Conservation (phyloP, 2,329 filamentous ascomycete species). For the Ophiostoma australiae region DNA sequence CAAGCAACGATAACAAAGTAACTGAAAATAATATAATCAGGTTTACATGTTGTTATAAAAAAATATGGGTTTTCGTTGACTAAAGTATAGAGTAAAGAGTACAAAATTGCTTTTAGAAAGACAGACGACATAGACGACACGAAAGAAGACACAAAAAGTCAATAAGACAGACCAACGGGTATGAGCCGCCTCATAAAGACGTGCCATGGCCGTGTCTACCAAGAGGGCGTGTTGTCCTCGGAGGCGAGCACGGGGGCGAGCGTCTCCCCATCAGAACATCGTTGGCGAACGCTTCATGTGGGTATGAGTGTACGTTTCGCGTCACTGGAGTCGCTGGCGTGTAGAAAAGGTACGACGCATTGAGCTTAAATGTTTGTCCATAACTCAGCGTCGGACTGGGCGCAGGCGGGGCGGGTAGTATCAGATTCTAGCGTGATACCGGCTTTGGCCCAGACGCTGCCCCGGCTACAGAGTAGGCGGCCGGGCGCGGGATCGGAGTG, state of each 20-base stretch:
- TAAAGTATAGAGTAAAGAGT: neutral
- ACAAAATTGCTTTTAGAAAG: neutral
- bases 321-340: neutral
- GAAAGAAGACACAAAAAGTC: too few species aligned
- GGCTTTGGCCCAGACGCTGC: neutral
- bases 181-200: neutral
- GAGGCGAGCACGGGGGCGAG: neutral
- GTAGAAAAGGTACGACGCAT: neutral
- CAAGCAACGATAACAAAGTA: neutral
- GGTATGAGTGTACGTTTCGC: neutral
- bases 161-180: neutral
- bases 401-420: neutral
- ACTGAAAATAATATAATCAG: neutral
- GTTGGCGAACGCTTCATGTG: neutral
- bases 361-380: neutral
- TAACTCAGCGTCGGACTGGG: neutral
- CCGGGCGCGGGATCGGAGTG: neutral
- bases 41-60: neutral
- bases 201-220: neutral
- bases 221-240: neutral
- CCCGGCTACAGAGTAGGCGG: constrained; percentile 10
- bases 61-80: neutral
- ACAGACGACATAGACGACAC: neutral
- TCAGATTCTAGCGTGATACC: neutral
- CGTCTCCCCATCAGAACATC: neutral